Evolutionary conservation across 495 filamentous ascomycete species (phyloP).

Genomic region (Podospora fimiseda): DNA sequence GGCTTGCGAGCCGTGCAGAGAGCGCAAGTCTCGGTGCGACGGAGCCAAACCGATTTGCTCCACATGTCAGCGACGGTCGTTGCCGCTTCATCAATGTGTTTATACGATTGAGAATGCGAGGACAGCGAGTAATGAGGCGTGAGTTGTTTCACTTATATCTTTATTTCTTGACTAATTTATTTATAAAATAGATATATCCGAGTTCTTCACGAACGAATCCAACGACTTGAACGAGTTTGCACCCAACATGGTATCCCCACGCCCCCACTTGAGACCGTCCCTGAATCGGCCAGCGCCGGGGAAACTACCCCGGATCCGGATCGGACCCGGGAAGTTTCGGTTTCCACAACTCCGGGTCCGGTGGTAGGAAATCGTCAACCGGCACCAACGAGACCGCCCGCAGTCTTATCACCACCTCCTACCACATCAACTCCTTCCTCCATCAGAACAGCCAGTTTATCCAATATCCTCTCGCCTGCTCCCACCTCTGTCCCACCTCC

Average conservation of each 20-base stretch:
- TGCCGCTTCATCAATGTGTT: slow-evolving; percentile 31
- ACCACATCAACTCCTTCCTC: background rate
- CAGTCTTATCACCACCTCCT: too few relatives aligned
- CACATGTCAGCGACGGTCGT: slow-evolving; percentile 32
- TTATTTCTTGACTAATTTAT: too few relatives aligned
- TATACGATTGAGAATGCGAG: slow-evolving; percentile 34
- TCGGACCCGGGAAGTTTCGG: background rate
- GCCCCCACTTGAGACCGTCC: slow-evolving; percentile 11
- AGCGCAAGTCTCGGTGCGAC: slow-evolving; percentile 40
- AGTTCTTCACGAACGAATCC: slow-evolving; percentile 32
- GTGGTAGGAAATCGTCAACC: too few relatives aligned
- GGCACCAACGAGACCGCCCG: background rate
- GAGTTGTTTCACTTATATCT: background rate
- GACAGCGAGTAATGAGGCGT: slow-evolving; percentile 34
- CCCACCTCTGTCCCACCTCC: background rate
- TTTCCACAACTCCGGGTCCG: too few relatives aligned
- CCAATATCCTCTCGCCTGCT: background rate
- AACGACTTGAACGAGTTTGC: slow-evolving; percentile 33
- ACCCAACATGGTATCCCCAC: slow-evolving; percentile 25
- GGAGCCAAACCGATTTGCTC: slow-evolving; percentile 42
- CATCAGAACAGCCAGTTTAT: background rate
- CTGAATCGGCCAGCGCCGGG: background rate
- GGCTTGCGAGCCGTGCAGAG: slow-evolving; percentile 38
- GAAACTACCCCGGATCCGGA: background rate
- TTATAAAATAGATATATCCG: slow-evolving; percentile 25